Base-by-base conservation (phyloP, 139 green algal species). In the Pleodorina starrii region DNA sequence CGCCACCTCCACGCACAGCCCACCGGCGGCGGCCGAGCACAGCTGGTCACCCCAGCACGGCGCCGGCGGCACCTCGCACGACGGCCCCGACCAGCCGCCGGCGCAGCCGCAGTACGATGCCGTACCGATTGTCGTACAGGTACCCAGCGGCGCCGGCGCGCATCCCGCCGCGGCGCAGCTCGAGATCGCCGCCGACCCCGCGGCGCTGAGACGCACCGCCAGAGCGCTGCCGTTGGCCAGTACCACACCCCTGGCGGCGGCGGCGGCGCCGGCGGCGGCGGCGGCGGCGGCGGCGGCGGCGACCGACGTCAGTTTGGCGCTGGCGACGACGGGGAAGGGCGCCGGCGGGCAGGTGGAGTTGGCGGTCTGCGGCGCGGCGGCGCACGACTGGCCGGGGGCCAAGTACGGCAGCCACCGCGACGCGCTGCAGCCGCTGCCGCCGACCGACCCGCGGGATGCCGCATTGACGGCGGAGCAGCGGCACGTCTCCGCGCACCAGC, bases 401-500 rank as follows among this genome's bases (percentile, higher is more conserved):
- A 85, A 50, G 12, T 17, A 32, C 12, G 50, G 38, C 6, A 71
- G 23, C 77, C 77, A 85, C 25, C 50, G 59, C 42, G 32, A 35
- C 35, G 77, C 35, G 48, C 1, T 54, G 35, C 51, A 71, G 23
- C 9, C 6, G 32, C 14, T 5, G 32, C 44, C 14, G n/a, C 36
- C 36, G 16, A 48, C 2, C 32, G 27, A 32, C 38, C 11, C 32
- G 9, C 7, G 35, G 17, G 4, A 38, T 4, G 36, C 19, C 14
- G 48, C 14, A 32, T 69, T n/a, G 5, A 57, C 50, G 1, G n/a
- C 50, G 7, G 7, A 25, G 50, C 77, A 85, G 9, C n/a, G 36
- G 48, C 77, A 85, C 21, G 77, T 85, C 21, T 46, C 35, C 12
- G 50, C 12, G 43, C 77, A 85, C 77, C 77, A 85, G 35, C 77